Base-by-base conservation (phyloP, 169 alveolate genomes). In the Prorocentrum cordatum region DNA sequence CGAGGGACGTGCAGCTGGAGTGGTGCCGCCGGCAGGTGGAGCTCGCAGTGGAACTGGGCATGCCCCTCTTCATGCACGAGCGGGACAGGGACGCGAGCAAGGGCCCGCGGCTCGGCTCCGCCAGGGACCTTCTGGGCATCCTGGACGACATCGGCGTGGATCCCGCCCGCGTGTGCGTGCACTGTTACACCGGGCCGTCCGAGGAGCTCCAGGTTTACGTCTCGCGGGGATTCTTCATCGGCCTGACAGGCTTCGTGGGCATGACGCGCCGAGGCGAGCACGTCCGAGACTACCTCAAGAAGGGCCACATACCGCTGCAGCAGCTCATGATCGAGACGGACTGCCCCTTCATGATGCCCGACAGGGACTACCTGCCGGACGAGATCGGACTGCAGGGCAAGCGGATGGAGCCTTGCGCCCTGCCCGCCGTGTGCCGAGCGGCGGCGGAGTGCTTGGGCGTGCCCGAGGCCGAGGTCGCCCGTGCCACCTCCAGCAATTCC, bases 291-390 rank as follows among this genome's bases (percentile, higher is more conserved):
- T 32, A 39, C 29, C 32, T 82, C 32, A 59, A 39, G 35, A 6
- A 16, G 22, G 91, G 80, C 24, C 59, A 27, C 18, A 4, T 82
- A 6, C 91, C 91, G 1, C 61, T 82, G 42, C 35, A 82, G 68
- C 91, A 62, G 54, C 80, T 82, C 58, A 82, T 82, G 91, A 26
- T 82, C 16, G 91, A 82, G 80, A 82, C 91, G 5, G 91, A 82
- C 42, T 82, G 91, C 27, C 91, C 91, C n/a, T 82, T 82, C 80
- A 82, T 82, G 91, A 4, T 82, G 80, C 91, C 91, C 20, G 91
- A 82, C 39, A 62, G 42, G 36, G 91, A 64, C 59, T 82, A 62
- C 54, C 26, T 82, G 27, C 68, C 91, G 20, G 91, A 61, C 20
- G 38, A 32, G 0, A 7, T 82, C 58, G 91, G 91, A 3, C 45